These are phyloP conservation scores for Yamadazyma olivae DNA, from an alignment of 805 yeast species.

Conservation along the genomic window DNA sequence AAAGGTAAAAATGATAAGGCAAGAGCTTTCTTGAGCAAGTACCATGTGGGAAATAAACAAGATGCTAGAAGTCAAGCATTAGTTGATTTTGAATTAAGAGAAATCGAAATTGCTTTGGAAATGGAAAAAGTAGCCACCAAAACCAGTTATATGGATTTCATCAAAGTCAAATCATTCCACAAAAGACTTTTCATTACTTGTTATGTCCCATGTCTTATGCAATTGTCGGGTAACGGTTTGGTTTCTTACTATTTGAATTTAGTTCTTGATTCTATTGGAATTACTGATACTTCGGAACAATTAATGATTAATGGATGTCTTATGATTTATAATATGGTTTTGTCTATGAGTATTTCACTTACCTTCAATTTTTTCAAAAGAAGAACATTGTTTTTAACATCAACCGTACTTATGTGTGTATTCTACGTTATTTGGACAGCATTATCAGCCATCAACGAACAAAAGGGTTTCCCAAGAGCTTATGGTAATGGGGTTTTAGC, in stretches of 20 bases:
- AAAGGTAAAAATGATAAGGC: slow-evolving; percentile 39
- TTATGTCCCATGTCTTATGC: slow-evolving; percentile 12
- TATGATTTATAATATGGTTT: slow-evolving; percentile 43
- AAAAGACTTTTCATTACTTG: slow-evolving; percentile 12
- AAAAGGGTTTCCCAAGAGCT: slow-evolving; percentile 14
- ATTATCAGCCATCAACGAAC: slow-evolving; percentile 19
- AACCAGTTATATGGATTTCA: slow-evolving; percentile 12
- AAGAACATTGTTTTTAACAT: slow-evolving; percentile 24
- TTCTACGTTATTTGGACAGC: slow-evolving; percentile 23
- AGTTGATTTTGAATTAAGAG: slow-evolving; percentile 14
- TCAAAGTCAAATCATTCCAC: slow-evolving; percentile 8
- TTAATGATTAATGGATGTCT: slow-evolving; percentile 50
- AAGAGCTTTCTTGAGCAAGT: slow-evolving; percentile 29
- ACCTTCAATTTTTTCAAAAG: slow-evolving; percentile 20
- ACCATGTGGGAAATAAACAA: slow-evolving; percentile 35
- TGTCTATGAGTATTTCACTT: slow-evolving; percentile 18
- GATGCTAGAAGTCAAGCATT: slow-evolving; percentile 12
- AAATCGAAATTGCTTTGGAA: slow-evolving; percentile 13
- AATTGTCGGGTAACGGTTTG: slow-evolving; percentile 47
- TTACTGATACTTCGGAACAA: slow-evolving; percentile 43
- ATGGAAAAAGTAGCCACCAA: slow-evolving; percentile 11
- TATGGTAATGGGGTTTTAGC: slow-evolving; percentile 19
- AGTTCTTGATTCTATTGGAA: slow-evolving; percentile 53
- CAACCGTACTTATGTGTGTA: slow-evolving; percentile 23
- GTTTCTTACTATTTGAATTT: slow-evolving; percentile 49